Evolutionary conservation across 2,329 filamentous ascomycete genomes (phyloP).

Genomic region (Diaporthe australafricana): DNA sequence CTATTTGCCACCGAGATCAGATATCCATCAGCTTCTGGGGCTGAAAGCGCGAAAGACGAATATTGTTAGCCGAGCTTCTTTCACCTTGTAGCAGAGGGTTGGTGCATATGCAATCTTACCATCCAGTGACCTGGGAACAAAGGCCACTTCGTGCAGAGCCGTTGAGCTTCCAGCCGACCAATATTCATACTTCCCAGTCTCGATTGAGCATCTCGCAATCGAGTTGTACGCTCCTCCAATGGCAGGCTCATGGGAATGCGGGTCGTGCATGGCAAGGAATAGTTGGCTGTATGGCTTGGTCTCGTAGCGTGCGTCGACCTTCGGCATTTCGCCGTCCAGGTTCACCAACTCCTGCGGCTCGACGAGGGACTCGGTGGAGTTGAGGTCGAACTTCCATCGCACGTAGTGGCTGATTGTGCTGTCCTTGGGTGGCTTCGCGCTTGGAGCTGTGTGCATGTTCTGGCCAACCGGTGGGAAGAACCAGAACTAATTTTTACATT

Average conservation of each 20-base stretch:
- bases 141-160: conserved; percentile 28
- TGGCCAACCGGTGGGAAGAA: conserved; percentile 28
- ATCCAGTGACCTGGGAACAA: conserved; percentile 19
- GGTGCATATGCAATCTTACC: conserved; percentile 1
- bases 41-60: not conserved
- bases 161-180: conserved; percentile 29
- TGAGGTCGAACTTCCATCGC: conserved; percentile 30
- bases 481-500: conserved; percentile 15
- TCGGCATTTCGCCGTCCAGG: conserved; percentile 32
- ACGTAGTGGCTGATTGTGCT: conserved; percentile 28
- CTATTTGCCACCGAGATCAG: conserved; percentile 28
- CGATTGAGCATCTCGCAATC: conserved; percentile 28
- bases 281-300: conserved; percentile 16
- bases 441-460: conserved; percentile 30
- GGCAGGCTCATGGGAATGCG: conserved; percentile 28
- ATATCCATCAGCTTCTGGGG: conserved; percentile 29
- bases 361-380: not conserved
- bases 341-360: conserved; percentile 25
- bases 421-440: conserved; percentile 12
- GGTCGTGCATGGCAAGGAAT: conserved; percentile 33
- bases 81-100: not conserved
- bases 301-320: conserved; percentile 19
- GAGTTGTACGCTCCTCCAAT: conserved; percentile 29
- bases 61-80: not conserved
- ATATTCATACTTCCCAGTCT: conserved; percentile 26